Evolutionary conservation across 108 stramenopile genomes (phyloP), one percentile per base, ranked within the genome.

Genomic region (Nitzschia sp.): DNA sequence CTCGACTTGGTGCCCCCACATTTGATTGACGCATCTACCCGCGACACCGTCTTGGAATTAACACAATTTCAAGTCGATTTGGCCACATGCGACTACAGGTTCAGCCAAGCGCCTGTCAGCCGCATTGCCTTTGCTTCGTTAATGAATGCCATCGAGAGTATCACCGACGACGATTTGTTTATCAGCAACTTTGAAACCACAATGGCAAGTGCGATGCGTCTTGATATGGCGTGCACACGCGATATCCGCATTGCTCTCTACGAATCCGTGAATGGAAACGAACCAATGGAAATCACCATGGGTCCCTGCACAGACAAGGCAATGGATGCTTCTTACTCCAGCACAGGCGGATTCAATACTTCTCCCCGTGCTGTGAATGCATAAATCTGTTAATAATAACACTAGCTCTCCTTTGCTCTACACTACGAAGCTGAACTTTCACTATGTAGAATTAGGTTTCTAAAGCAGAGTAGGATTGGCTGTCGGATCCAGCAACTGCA

Each of bases 31-130:
- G 26, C 30, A 5, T 46, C 59, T 34, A 62, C 68, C 15, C 33
- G 46, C 5, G 59, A 69, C 33, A 64, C 65, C 17, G 59, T 80
- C 17, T 34, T 62, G 26, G 79, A 80, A 11, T 27, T 80, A 19
- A 53, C 74, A 18, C 65, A 67, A 36, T 69, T 66, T 51, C 79
- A 80, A 59, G 64, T 64, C 21, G 66, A 74, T 18, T 31, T 80
- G 63, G 64, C 73, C 26, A 42, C 59, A 23, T 51, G 54, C 2
- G 59, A 70, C 15, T 75, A 71, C 49, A 6, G 55, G 0, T 71
- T 80, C 24, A 46, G 34, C 30, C 42, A 27, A 27, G 9, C 45
- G 34, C 15, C 36, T 0, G 42, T 64, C 21, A 75, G 74, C 33
- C 24, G 49, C n/a, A 67, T 80, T 46, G 79, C 70, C 3, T 66